phyloP scores from a whole-genome alignment of 805 yeast genomes.

The Metschnikowia orientalis region DNA sequence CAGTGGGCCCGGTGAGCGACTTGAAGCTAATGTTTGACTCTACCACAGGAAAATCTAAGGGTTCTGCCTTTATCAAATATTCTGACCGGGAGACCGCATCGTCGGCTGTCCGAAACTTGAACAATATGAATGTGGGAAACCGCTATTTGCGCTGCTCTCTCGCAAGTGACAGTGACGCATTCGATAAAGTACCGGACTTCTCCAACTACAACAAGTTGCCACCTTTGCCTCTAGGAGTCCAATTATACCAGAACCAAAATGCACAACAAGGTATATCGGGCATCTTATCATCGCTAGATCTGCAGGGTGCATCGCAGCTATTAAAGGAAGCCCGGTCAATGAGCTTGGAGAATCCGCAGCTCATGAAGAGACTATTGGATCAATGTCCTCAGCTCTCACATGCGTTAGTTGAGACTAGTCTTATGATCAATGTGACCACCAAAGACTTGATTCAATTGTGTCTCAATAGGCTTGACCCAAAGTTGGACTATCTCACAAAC shows the following conservation, averaged over 20 bases:
- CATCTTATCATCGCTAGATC: slow-evolving; percentile 45
- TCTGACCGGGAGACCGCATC: slow-evolving; percentile 81
- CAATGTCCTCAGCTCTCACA: slow-evolving; percentile 78
- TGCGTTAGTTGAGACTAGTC: slow-evolving; percentile 72
- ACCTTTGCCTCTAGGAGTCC: slow-evolving; percentile 39
- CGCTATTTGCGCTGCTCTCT: slow-evolving; percentile 72
- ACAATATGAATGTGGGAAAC: slow-evolving; percentile 70
- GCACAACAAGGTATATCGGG: slow-evolving; percentile 37
- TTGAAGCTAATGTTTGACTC: slow-evolving; percentile 79
- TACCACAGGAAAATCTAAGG: slow-evolving; percentile 85
- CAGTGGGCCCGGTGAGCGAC: slow-evolving; percentile 83
- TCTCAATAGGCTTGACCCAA: slow-evolving; percentile 30
- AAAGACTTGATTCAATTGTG: slow-evolving; percentile 36
- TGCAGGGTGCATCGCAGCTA: slow-evolving; percentile 43
- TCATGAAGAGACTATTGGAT: slow-evolving; percentile 56
- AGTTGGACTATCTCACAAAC: slow-evolving; percentile 24
- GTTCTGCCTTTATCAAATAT: slow-evolving; percentile 84
- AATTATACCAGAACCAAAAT: slow-evolving; percentile 37
- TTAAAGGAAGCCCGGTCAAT: slow-evolving; percentile 31
- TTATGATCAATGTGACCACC: slow-evolving; percentile 31
- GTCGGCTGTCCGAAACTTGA: slow-evolving; percentile 84
- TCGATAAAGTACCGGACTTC: slow-evolving; percentile 17
- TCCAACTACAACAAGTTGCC: slow-evolving; percentile 29
- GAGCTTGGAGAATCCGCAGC: slow-evolving; percentile 45
- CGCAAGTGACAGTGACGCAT: slow-evolving; percentile 44